Percentiles rank a stretch among this genome's conserved stretches.
Evolutionary conservation across 495 filamentous ascomycete species (phyloP).

Genomic region (Pyrenopolyporus hunteri): DNA sequence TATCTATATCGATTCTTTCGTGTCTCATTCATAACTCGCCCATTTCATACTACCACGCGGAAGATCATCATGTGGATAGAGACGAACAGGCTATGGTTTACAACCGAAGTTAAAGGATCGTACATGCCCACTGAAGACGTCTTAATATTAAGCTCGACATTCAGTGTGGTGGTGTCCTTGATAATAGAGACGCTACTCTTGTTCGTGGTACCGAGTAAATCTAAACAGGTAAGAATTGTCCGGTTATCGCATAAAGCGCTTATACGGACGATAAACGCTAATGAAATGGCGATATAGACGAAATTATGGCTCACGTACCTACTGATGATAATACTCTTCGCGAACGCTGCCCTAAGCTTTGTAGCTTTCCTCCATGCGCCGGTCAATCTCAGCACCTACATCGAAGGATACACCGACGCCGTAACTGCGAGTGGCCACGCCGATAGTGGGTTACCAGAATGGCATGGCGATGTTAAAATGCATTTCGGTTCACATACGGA

Average conservation of each 20-base stretch:
- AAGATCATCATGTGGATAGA: slow-evolving; percentile 8
- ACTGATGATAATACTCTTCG: slow-evolving; percentile 15
- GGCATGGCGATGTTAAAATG: neutral
- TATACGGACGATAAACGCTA: neutral
- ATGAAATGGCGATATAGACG: neutral
- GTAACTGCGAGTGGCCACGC: no score
- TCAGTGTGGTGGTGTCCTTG: slow-evolving; percentile 20
- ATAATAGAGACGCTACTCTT: slow-evolving; percentile 11
- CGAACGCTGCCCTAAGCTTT: slow-evolving; percentile 15
- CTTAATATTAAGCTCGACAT: slow-evolving; percentile 19
- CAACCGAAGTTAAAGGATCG: neutral
- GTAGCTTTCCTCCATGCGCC: slow-evolving; percentile 12
- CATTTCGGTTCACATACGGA: neutral
- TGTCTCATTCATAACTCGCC: neutral
- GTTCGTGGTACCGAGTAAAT: slow-evolving; percentile 3
- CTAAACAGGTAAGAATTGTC: slow-evolving; percentile 7
- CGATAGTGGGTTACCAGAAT: neutral
- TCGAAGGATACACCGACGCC: neutral
- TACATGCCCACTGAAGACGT: slow-evolving; percentile 12
- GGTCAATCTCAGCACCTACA: neutral
- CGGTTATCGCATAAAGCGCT: neutral
- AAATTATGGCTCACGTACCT: slow-evolving; percentile 16
- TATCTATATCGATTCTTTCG: neutral
- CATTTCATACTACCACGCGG: neutral
- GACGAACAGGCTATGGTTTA: neutral